Evolutionary conservation across 129 eudicot genomes (phyloP), one percentile per base, ranked within the genome.

Genomic region (Centrapalus pauciflorus): DNA sequence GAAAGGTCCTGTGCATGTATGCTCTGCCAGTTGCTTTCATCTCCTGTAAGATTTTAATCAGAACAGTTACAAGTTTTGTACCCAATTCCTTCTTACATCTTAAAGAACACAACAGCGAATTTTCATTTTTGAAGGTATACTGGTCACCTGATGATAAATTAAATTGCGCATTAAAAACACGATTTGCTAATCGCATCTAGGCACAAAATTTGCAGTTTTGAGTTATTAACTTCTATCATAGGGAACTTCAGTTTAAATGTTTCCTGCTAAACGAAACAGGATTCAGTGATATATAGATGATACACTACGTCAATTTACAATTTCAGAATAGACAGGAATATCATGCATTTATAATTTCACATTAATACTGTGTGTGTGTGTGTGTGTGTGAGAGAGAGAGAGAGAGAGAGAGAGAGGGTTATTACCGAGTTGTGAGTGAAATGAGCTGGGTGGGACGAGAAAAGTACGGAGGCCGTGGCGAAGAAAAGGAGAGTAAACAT

Each of bases 401-500:
- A 29, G 71, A 69, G 41, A 76, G 63, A 76, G 80, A n/a, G n/a
- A n/a, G n/a, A n/a, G n/a, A n/a, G n/a, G n/a, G n/a, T n/a, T n/a
- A n/a, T 43, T 70, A 85, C 90, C 24, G 85, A 63, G 49, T 77
- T 74, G 30, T 69, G 67, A 24, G 66, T 34, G 67, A 66, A 69
- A 48, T 77, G 64, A 38, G 79, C 67, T 17, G 77, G 82, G 16
- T 76, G 83, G 35, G 92, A 81, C 16, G 97, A 70, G 76, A 84
- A 81, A 61, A 90, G 79, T 26, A 87, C 82, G 74, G 89, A 84
- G 25, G 86, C 76, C 62, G 97, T 86, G 49, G 86, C 88, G 40
- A 90, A 76, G 79, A 90, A 87, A 13, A 90, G 77, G 37, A 90
- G 78, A 67, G 93, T 82, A 58, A 90, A 82, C 83, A 90, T 78